Base-by-base conservation (phyloP, 108 stramenopile species). In the Stephanodiscus minutulus region DNA sequence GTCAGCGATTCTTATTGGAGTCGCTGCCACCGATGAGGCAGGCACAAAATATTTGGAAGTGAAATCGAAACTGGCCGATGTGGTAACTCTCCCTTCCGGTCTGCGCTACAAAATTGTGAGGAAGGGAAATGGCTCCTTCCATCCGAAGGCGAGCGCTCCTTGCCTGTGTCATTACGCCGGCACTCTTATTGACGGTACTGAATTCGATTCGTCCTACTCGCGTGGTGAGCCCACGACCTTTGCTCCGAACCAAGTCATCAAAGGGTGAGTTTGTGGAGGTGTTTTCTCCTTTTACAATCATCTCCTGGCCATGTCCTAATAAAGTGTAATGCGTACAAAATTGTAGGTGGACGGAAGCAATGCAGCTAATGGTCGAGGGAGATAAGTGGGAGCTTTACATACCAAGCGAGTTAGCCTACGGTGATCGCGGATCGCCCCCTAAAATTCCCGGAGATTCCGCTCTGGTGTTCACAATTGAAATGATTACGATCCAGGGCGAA, bases 101-200 rank as follows among this genome's bases (percentile, higher is more conserved):
- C 70, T 97, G 50, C 87, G 87, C 57, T 97, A 97, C 87, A 95
- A 94, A 68, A 82, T 92, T 17, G 61, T 97, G 33, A 57, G 72
- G 44, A 79, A 81, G 64, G 94, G 94, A 27, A 54, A 53, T 5
- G 94, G 94, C 5, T 43, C 63, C 12, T 71, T 47, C 37, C 90
- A 89, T 73, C 95, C 95, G 8, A 77, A 64, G n/a, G 73, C 74
- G n/a, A 66, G 65, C 43, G 82, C 81, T 55, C 88, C 92, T 22
- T 93, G 92, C 69, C 64, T 70, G 9, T 97, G 97, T 69, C 97
- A 97, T 76, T 97, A 97, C 73, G 87, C 88, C 57, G 97, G 97
- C 12, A 89, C 85, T 15, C 69, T 97, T 24, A 84, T 91, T 43
- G 90, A 94, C 83, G 97, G 97, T 5, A 91, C 90, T 13, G 81